phyloP scores from a whole-genome alignment of 768 basidiomycete genomes.

The Termitomyces bulborhizus region DNA sequence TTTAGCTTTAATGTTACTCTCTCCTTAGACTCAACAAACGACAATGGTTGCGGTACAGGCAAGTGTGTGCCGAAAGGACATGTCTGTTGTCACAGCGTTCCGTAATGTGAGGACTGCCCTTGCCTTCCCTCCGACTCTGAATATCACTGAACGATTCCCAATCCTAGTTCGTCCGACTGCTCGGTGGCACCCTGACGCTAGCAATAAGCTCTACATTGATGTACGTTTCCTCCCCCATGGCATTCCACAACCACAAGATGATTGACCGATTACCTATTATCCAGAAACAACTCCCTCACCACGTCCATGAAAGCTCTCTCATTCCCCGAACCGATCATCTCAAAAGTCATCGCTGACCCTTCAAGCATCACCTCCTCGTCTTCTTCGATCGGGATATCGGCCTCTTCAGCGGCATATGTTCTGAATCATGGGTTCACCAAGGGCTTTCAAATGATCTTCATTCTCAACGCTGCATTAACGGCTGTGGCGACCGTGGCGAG shows the following conservation, averaged over 20 bases:
- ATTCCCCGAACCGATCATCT: slow-evolving; percentile 31
- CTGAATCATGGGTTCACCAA: slow-evolving; percentile 44
- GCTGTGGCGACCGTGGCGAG: slow-evolving; percentile 49
- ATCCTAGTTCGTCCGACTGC: slow-evolving; percentile 53
- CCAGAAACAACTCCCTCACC: slow-evolving; percentile 44
- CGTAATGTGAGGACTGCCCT: slow-evolving; percentile 39
- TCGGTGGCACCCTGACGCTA: slow-evolving; percentile 66
- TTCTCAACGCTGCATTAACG: slow-evolving; percentile 51
- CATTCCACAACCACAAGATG: neutral
- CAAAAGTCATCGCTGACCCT: slow-evolving; percentile 46
- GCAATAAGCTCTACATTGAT: slow-evolving; percentile 58
- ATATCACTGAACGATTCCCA: no score
- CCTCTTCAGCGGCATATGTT: slow-evolving; percentile 30
- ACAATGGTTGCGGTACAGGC: slow-evolving; percentile 72
- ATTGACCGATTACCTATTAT: neutral
- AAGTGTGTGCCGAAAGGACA: slow-evolving; percentile 61
- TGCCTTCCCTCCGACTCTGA: neutral
- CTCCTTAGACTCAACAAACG: slow-evolving; percentile 47
- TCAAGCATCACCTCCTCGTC: slow-evolving; percentile 24
- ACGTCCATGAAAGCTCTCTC: slow-evolving; percentile 30
- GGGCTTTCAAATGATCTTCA: slow-evolving; percentile 56
- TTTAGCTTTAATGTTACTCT: neutral
- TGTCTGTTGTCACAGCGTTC: slow-evolving; percentile 71
- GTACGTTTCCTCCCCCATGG: slow-evolving; percentile 18
- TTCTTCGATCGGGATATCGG: slow-evolving; percentile 27